phyloP scores from a whole-genome alignment of 1,139 yeast genomes.

The Debaryomyces subglobosus region DNA sequence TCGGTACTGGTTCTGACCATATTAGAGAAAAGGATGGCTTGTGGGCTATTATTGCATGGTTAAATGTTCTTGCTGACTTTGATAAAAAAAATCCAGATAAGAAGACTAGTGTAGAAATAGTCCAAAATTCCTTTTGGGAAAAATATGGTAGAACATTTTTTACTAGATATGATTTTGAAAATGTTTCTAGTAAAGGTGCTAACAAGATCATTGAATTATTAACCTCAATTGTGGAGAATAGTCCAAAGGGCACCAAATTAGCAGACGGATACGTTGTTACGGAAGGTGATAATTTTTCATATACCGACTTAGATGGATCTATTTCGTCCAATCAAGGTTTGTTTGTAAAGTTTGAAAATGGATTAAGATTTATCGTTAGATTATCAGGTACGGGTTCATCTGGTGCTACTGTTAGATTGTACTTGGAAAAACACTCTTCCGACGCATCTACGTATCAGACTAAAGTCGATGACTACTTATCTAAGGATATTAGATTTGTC shows the following conservation, averaged over 20 bases:
- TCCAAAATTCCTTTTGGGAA: slow-evolving; percentile 86
- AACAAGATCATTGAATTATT: slow-evolving; percentile 64
- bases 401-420: slow-evolving; percentile 95
- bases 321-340: slow-evolving; percentile 92
- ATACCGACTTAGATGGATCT: slow-evolving; percentile 93
- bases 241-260: slow-evolving; percentile 46
- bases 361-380: slow-evolving; percentile 86
- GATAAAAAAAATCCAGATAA: slow-evolving; percentile 58
- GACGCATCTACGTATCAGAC: slow-evolving; percentile 55
- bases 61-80: slow-evolving; percentile 87
- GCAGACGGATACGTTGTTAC: slow-evolving; percentile 54
- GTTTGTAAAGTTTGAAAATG: slow-evolving; percentile 77
- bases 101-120: slow-evolving; percentile 67
- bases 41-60: slow-evolving; percentile 98
- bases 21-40: slow-evolving; percentile 97
- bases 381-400: slow-evolving; percentile 97
- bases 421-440: slow-evolving; percentile 79
- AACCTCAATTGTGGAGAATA: slow-evolving; percentile 34
- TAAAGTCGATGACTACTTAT: slow-evolving; percentile 72
- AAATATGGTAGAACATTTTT: slow-evolving; percentile 97
- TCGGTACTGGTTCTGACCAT: slow-evolving; percentile 97
- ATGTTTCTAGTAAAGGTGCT: slow-evolving; percentile 79
- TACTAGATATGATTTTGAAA: slow-evolving; percentile 94
- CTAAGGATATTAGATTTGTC: slow-evolving; percentile 62
- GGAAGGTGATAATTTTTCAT: slow-evolving; percentile 87